Evolutionary conservation across 495 filamentous ascomycete species (phyloP).

Genomic region (Melanomma pulvis-pyrius): DNA sequence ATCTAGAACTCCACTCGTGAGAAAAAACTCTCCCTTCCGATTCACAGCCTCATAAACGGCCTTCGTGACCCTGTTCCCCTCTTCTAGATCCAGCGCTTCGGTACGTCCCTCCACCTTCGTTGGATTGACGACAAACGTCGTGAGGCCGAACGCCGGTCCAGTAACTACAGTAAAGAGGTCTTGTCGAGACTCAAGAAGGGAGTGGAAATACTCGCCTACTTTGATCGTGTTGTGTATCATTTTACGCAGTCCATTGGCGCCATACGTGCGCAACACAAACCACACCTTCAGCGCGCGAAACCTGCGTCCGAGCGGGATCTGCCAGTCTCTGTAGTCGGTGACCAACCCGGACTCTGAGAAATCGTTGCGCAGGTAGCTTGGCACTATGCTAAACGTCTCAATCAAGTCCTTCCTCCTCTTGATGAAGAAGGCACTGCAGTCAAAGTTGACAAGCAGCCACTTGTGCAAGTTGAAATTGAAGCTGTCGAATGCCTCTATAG

Average conservation of each 20-base stretch:
- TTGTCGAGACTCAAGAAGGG: constrained; percentile 56
- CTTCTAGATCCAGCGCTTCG: constrained; percentile 50
- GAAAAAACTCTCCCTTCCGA: constrained; percentile 74
- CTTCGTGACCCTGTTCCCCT: constrained; percentile 70
- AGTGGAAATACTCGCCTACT: constrained; percentile 70
- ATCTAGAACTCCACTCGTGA: constrained; percentile 78
- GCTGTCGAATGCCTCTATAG: constrained; percentile 73
- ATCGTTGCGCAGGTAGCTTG: constrained; percentile 78
- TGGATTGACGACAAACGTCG: constrained; percentile 67
- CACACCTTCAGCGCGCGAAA: constrained; percentile 94
- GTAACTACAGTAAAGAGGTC: constrained; percentile 82
- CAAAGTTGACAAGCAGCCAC: constrained; percentile 95
- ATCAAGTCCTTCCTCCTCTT: constrained; percentile 73
- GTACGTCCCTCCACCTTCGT: neutral
- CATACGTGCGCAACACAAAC: constrained; percentile 92
- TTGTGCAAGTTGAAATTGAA: constrained; percentile 98
- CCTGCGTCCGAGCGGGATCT: constrained; percentile 91
- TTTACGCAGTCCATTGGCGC: constrained; percentile 72
- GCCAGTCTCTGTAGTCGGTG: constrained; percentile 98
- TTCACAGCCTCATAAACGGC: constrained; percentile 79
- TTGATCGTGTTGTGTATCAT: constrained; percentile 69
- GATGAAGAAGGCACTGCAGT: constrained; percentile 51
- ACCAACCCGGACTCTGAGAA: constrained; percentile 82
- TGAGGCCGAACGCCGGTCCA: constrained; percentile 76
- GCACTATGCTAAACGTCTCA: constrained; percentile 78